Conservation (phyloP, 1,284 basidiomycete species). For the Anthracocystis setariae region DNA sequence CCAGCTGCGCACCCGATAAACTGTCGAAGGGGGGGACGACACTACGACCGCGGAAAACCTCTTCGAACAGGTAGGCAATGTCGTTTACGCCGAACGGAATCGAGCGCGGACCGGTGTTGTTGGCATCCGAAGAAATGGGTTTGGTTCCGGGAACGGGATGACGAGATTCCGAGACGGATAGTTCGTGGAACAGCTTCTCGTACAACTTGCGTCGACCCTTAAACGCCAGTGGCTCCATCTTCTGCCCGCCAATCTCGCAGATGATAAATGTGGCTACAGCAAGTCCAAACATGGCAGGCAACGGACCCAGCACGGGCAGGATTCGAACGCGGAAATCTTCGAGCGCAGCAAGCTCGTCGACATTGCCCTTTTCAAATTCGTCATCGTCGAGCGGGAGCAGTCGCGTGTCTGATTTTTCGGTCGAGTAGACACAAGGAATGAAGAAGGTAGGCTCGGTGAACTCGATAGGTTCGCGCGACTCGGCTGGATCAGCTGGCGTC, state of each 20-base stretch:
- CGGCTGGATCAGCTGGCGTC: conserved; percentile 12
- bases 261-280: conserved; percentile 64
- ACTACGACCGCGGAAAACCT: conserved; percentile 60
- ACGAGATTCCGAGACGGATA: conserved; percentile 36
- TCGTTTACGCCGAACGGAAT: conserved; percentile 64
- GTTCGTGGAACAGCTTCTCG: conserved; percentile 55
- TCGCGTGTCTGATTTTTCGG: conserved; percentile 84
- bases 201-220: conserved; percentile 61
- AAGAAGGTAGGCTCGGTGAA: conserved; percentile 39
- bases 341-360: conserved; percentile 89
- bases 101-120: conserved; percentile 20
- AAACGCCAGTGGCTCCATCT: conserved; percentile 61
- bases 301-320: conserved; percentile 79
- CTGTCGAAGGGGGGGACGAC: conserved; percentile 61
- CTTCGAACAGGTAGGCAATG: conserved; percentile 62
- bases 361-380: conserved; percentile 87
- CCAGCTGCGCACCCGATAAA: conserved; percentile 45
- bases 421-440: conserved; percentile 81
- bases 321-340: conserved; percentile 94
- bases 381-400: conserved; percentile 90
- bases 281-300: conserved; percentile 67
- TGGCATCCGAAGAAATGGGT: neutral
- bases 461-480: conserved; percentile 7
- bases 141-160: conserved; percentile 27
- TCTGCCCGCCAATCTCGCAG: conserved; percentile 61